Base-by-base conservation (phyloP, 768 basidiomycete genomes). In the Auricularia cornea region DNA sequence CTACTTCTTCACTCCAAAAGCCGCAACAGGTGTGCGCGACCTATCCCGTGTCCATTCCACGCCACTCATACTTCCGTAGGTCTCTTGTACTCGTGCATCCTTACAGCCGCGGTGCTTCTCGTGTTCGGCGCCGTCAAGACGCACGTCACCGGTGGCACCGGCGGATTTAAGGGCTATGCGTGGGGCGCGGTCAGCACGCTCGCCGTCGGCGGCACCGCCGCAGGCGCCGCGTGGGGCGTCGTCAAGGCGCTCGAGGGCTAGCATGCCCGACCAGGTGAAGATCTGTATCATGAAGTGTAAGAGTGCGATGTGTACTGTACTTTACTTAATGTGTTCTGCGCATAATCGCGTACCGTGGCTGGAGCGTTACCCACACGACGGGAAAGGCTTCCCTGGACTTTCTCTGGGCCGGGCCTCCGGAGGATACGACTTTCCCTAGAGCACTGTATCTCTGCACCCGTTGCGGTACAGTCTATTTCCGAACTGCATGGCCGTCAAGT, bases 131-230 rank as follows among this genome's bases (percentile, higher is more conserved):
- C 84, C 2, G 84, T 95, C 68, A 80, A 80, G 71, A 74, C 76
- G 23, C 75, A 76, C 67, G 75, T 76, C 66, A 78, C 76, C 62
- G 72, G 66, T 44, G 62, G 41, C 2, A 48, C 31, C 12, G 54
- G 54, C 54, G 54, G 54, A 8, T n/a, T 35, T 59, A 35, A 52
- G 56, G 89, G 89, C 3, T 95, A 96, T 71, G 70, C 93, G 4
- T 92, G 90, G 84, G 95, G 95, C 16, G 92, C 94, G 4, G 71
- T 92, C 26, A 89, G 85, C 69, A 99, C 93, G 20, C 79, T 96
- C 63, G 76, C 90, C 48, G 96, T 98, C 1, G 96, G 96, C 38
- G 94, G 94, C 12, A 75, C 90, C 0, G 96, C 96, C 0, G 96
- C 96, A 0, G 93, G 84, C 0, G 85, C 87, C 0, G 85, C 87